These are phyloP conservation scores for Hypoxylon fragiforme DNA, from an alignment of 495 filamentous ascomycete genomes.

Conservation along the genomic window DNA sequence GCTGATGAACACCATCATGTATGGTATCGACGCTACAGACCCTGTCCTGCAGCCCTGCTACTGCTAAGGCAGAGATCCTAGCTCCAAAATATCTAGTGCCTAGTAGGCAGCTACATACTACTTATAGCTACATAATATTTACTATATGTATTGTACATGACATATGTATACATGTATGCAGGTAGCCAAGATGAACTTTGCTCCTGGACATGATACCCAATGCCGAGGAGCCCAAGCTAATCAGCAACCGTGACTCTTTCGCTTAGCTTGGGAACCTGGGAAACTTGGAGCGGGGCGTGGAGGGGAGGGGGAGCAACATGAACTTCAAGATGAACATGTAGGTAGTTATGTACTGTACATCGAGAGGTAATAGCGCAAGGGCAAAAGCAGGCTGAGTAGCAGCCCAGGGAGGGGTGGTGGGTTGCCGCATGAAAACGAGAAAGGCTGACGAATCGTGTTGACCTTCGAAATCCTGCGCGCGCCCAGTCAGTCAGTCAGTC, in stretches of 20 bases:
- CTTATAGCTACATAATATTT: too few species aligned
- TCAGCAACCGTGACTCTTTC: too few species aligned
- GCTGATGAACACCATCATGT: slow-evolving; percentile 29
- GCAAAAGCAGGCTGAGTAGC: slow-evolving; percentile 28
- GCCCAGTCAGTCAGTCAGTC: slow-evolving; percentile 11
- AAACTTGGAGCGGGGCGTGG: too few species aligned
- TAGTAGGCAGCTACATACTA: neutral
- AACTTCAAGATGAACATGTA: neutral
- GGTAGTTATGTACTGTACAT: slow-evolving; percentile 28
- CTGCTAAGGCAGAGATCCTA: slow-evolving; percentile 18
- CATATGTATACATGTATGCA: too few species aligned
- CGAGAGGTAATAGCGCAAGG: neutral
- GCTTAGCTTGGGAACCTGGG: too few species aligned
- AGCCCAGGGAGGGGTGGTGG: neutral
- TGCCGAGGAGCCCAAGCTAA: too few species aligned
- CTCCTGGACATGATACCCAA: slow-evolving; percentile 1
- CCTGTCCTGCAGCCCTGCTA: neutral
- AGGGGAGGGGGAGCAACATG: too few species aligned
- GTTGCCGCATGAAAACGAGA: slow-evolving; percentile 18
- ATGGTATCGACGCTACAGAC: slow-evolving; percentile 19
- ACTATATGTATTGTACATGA: too few species aligned
- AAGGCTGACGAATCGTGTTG: slow-evolving; percentile 28
- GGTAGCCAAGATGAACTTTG: slow-evolving; percentile 5
- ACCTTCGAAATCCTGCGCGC: slow-evolving; percentile 2
- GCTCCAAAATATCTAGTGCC: neutral